A percentile compares a stretch with the other conserved stretches of the same genome.
Conservation (phyloP, 2,329 filamentous ascomycete genomes). For the Penicillium sp. region DNA sequence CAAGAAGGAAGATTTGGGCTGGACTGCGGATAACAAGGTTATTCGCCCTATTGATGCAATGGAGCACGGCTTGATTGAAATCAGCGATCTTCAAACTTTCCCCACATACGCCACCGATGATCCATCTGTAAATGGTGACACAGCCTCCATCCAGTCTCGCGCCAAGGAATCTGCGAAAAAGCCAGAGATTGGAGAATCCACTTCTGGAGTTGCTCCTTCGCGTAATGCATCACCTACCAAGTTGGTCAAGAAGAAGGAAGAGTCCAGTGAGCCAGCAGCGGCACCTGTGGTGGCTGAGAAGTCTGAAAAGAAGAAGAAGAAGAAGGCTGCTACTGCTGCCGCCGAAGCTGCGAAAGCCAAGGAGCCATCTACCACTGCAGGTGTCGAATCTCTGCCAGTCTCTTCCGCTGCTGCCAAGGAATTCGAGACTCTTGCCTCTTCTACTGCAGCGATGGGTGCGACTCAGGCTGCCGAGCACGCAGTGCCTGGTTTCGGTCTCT, state of each 20-base stretch:
- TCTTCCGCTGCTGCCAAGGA: conserved; percentile 6
- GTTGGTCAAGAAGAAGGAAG: conserved; percentile 44
- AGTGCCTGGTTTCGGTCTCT: conserved; percentile 32
- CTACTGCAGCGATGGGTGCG: conserved; percentile 16
- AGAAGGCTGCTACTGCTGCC: conserved; percentile 43
- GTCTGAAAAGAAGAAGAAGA: conserved; percentile 71
- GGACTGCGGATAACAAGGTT: conserved; percentile 87
- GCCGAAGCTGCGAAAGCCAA: conserved; percentile 44
- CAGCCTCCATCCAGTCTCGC: conserved; percentile 34
- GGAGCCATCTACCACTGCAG: conserved; percentile 23
- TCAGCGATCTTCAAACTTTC: conserved; percentile 64
- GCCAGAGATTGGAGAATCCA: conserved; percentile 23
- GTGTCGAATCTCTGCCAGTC: conserved; percentile 15
- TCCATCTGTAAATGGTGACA: conserved; percentile 48
- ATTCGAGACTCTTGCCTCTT: conserved; percentile 14
- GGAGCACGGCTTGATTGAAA: conserved; percentile 68
- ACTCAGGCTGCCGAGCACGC: conserved; percentile 10
- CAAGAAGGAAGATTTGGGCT: conserved; percentile 85
- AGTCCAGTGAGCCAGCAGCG: conserved; percentile 27
- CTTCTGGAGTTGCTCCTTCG: conserved; percentile 23
- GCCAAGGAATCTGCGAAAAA: conserved; percentile 43
- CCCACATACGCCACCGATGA: conserved; percentile 41
- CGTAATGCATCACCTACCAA: conserved; percentile 41
- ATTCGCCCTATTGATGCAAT: conserved; percentile 74
- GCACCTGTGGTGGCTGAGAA: conserved; percentile 50